Conservation (phyloP, 2,329 filamentous ascomycete species). For the Aspergillus neotritici region DNA sequence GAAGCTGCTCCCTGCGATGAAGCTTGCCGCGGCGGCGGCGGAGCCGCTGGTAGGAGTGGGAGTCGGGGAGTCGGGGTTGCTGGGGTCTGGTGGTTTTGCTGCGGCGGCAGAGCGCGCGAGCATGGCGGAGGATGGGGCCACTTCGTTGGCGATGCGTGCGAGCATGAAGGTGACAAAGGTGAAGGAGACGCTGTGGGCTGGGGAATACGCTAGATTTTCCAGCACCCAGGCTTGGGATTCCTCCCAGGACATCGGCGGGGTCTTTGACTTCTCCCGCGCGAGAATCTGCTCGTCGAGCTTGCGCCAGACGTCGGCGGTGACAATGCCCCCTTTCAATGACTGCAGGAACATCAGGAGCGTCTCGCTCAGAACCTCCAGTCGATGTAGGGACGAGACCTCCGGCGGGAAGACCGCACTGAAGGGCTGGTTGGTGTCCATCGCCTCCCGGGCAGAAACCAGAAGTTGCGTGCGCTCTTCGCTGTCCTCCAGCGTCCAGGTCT, state of each 20-base stretch:
- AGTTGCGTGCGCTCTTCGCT: slow-evolving; percentile 40
- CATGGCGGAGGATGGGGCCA: slow-evolving; percentile 38
- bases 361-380: slow-evolving; percentile 69
- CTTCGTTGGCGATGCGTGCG: slow-evolving; percentile 52
- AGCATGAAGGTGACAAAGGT: slow-evolving; percentile 80
- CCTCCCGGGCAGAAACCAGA: slow-evolving; percentile 49
- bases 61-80: slow-evolving; percentile 3
- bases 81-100: slow-evolving; percentile 1
- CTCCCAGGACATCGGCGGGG: slow-evolving; percentile 44
- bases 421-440: slow-evolving; percentile 64
- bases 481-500: slow-evolving; percentile 44
- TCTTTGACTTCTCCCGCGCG: slow-evolving; percentile 47
- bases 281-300: slow-evolving; percentile 57
- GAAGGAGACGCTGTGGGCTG: slow-evolving; percentile 82
- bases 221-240: slow-evolving; percentile 60
- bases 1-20: slow-evolving; percentile 26
- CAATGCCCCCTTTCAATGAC: slow-evolving; percentile 71
- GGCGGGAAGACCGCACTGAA: slow-evolving; percentile 58
- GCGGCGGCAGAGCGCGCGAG: slow-evolving; percentile 7
- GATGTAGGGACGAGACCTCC: slow-evolving; percentile 58
- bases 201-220: slow-evolving; percentile 65
- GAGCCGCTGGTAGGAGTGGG: slow-evolving; percentile 7
- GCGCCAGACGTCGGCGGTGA: slow-evolving; percentile 65
- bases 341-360: slow-evolving; percentile 68
- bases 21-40: slow-evolving; percentile 21